Base-by-base conservation (phyloP, 345 rosid species). In the Acer campestre region DNA sequence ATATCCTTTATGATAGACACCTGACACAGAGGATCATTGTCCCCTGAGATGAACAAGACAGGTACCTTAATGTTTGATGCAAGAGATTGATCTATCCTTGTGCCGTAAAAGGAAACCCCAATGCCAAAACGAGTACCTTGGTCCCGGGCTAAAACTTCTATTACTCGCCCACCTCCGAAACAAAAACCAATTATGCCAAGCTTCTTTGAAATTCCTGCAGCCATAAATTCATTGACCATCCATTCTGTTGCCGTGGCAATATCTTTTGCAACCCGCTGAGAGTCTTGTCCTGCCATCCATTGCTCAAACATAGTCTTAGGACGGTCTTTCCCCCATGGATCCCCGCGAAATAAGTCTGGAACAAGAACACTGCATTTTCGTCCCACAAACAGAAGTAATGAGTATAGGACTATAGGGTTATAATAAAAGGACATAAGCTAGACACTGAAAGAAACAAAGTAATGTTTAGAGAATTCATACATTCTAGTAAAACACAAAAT, bases 281-380 rank as follows among this genome's bases (percentile, higher is more conserved):
- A 83, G 66, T 93, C 89, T 48, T 91, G 98, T 68, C 20, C 18
- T 40, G 81, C 77, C 29, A 82, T 75, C 98, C 97, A 95, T 38
- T 85, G 84, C 65, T 93, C 90, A 42, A 78, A 83, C 69, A 65
- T 70, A 14, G 87, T 9, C 73, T 38, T 75, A 14, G 95, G 90
- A 76, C 78, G 78, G 79, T 78, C 84, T 73, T 88, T 85, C 16
- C 84, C 79, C 98, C 98, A 91, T 46, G 97, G 94, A 77, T 93
- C 90, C 7, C 98, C 95, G 23, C 91, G 90, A 78, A 93, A 95
- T 62, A 95, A 80, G 88, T 95, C 97, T 3, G 98, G 98, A 70
- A 92, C 94, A 71, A 95, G 89, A 58, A 95, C 98, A 82, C 98
- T 95, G 87, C 84, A 81, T 38, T 29, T 64, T 38, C 10, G 56